Base-by-base conservation (phyloP, 179 eudicot genomes). In the Carnegiea gigantea region DNA sequence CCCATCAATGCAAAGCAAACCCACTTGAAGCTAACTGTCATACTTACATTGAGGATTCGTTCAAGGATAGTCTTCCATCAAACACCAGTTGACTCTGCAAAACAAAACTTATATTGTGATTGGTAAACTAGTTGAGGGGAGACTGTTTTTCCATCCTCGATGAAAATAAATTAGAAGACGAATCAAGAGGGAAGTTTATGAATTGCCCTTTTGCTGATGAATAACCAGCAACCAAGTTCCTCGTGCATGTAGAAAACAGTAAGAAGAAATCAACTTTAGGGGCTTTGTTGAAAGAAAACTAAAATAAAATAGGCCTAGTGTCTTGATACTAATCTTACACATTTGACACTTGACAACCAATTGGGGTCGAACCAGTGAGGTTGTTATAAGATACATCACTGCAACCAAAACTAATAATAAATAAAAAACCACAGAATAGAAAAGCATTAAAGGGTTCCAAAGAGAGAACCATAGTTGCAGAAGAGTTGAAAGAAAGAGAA, bases 211-310 rank as follows among this genome's bases (percentile, higher is more conserved):
- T 81, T 60, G 85, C 46, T 70, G 88, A 43, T 68, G 95, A 88
- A 84, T 82, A 83, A 88, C 97, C 90, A 44, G 98, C 83, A 48
- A 85, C 91, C 77, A 91, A 72, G 77, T 95, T 92, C 87, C 98
- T 95, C 93, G 70, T 54, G 53, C 48, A 11, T 51, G 60, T 23
- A 28, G 49, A 36, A 53, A 33, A 80, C 23, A 26, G 65, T 6
- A 15, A 17, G 1, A 30, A 49, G 9, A 48, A 51, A 78, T 81
- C 20, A 73, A 18, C 20, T 20, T 28, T 1, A 24, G 43, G 18
- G 15, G 10, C 33, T 14, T 51, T 21, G 13, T 21, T 7, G 10
- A 43, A 21, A 33, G 48, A 40, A 65, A 73, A 12, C 21, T 14
- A 18, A 28, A 67, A 2, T 21, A 6, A 13, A 5, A 23, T 2